These are phyloP conservation scores for Coleophoma cylindrospora DNA, from an alignment of 2,329 filamentous ascomycete species.

Conservation along the genomic window DNA sequence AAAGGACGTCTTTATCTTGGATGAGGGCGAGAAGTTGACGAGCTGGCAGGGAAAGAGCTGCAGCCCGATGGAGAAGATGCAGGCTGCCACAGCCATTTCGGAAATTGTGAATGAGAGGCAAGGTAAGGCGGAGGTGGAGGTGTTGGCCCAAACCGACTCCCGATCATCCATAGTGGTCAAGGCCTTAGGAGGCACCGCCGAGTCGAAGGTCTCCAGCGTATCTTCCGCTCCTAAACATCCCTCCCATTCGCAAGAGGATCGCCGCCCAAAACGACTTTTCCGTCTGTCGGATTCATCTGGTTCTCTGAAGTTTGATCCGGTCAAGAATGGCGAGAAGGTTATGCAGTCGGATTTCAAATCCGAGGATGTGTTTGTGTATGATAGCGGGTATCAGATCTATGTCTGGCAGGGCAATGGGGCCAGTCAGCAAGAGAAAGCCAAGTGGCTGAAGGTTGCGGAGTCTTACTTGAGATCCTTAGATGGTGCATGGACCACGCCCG, in stretches of 20 bases:
- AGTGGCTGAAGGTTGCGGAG: slow-evolving; percentile 57
- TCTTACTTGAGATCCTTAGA: slow-evolving; percentile 42
- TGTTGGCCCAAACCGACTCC: slow-evolving; percentile 56
- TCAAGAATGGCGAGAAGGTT: slow-evolving; percentile 48
- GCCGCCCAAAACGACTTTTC: slow-evolving; percentile 41
- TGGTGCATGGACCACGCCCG: slow-evolving; percentile 37
- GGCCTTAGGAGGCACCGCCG: slow-evolving; percentile 45
- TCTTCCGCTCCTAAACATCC: slow-evolving; percentile 34
- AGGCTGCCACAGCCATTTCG: slow-evolving; percentile 62
- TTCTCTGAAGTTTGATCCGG: slow-evolving; percentile 48
- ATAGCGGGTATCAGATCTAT: slow-evolving; percentile 56
- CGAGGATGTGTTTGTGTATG: slow-evolving; percentile 57
- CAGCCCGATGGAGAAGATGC: slow-evolving; percentile 65
- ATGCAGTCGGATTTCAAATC: slow-evolving; percentile 45
- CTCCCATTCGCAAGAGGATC: slow-evolving; percentile 11
- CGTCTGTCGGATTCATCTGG: slow-evolving; percentile 59
- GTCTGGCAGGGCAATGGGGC: slow-evolving; percentile 60
- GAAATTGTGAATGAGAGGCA: slow-evolving; percentile 60
- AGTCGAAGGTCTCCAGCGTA: slow-evolving; percentile 35
- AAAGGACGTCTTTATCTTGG: slow-evolving; percentile 60
- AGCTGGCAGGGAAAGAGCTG: slow-evolving; percentile 64
- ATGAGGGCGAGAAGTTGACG: slow-evolving; percentile 59
- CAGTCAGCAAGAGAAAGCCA: slow-evolving; percentile 51
- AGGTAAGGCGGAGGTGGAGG: slow-evolving; percentile 50
- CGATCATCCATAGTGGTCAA: slow-evolving; percentile 49